These are phyloP conservation scores for Penicillium concentricum DNA, from an alignment of 2,329 filamentous ascomycete species.

Conservation along the genomic window DNA sequence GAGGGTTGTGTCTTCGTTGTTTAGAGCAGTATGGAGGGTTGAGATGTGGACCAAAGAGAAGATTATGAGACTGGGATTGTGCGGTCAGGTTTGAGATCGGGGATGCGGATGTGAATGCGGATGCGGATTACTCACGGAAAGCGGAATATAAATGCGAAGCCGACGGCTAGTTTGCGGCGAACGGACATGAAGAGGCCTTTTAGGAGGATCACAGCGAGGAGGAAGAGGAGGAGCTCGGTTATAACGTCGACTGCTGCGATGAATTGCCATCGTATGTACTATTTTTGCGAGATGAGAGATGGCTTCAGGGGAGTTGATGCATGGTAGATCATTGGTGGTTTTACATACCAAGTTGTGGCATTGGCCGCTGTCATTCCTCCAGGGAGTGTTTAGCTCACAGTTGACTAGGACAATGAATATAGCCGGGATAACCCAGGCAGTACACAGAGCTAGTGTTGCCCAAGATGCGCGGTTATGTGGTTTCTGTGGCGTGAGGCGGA, in stretches of 20 bases:
- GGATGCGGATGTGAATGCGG: not conserved
- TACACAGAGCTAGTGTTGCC: constrained; percentile 36
- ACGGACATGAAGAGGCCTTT: constrained; percentile 34
- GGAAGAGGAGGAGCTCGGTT: constrained; percentile 35
- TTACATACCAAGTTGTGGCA: constrained; percentile 27
- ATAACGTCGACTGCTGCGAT: constrained; percentile 37
- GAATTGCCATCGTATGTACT: constrained; percentile 36
- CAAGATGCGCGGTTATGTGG: constrained; percentile 40
- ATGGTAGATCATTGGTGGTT: not conserved
- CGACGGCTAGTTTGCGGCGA: constrained; percentile 32
- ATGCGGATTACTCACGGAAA: constrained; percentile 33
- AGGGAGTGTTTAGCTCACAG: constrained; percentile 41
- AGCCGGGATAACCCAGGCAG: constrained; percentile 41
- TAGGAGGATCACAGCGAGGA: constrained; percentile 31
- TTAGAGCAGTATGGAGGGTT: constrained; percentile 28
- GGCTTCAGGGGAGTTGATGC: not conserved
- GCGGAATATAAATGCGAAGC: constrained; percentile 36
- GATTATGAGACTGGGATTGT: constrained; percentile 34
- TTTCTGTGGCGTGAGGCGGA: constrained; percentile 47
- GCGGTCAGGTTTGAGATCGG: not conserved
- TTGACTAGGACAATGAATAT: constrained; percentile 43
- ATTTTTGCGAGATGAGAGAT: not conserved
- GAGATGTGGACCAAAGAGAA: constrained; percentile 38
- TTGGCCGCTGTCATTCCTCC: constrained; percentile 29
- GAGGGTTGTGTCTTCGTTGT: constrained; percentile 37